These are phyloP conservation scores for Aaosphaeria pasadenensis DNA, from an alignment of 2,329 filamentous ascomycete species.

Conservation along the genomic window DNA sequence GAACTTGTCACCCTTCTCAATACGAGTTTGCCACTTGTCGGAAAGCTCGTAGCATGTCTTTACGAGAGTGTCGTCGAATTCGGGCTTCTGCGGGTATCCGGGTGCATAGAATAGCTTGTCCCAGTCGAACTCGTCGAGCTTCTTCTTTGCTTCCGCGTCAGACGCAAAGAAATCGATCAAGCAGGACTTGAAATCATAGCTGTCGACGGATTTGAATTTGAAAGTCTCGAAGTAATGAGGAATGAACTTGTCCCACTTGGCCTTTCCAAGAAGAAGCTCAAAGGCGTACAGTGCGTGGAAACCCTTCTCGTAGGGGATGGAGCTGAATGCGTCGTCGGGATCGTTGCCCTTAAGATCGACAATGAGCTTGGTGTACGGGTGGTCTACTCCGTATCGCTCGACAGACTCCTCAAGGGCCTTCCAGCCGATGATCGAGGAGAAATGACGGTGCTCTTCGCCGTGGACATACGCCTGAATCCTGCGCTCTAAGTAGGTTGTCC, in stretches of 20 bases:
- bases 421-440: conserved; percentile 95
- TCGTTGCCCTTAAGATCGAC: conserved; percentile 85
- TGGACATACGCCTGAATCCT: conserved; percentile 75
- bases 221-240: conserved; percentile 89
- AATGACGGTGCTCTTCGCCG: conserved; percentile 82
- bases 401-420: conserved; percentile 81
- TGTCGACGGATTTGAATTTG: conserved; percentile 83
- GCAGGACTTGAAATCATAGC: conserved; percentile 88
- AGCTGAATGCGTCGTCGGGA: conserved; percentile 93
- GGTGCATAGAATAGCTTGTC: conserved; percentile 84
- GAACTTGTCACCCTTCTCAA: conserved; percentile 39
- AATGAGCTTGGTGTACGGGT: conserved; percentile 90
- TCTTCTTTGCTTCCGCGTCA: conserved; percentile 60
- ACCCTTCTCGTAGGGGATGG: conserved; percentile 92
- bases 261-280: conserved; percentile 77
- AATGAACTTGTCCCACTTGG: conserved; percentile 94
- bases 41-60: conserved; percentile 82
- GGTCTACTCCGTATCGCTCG: conserved; percentile 72
- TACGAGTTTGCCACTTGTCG: conserved; percentile 69
- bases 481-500: conserved; percentile 93
- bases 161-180: conserved; percentile 78
- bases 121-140: conserved; percentile 79
- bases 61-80: conserved; percentile 84
- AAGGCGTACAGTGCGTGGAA: conserved; percentile 92
- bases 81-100: conserved; percentile 83